Base-by-base conservation (phyloP, 2,329 filamentous ascomycete genomes). In the Xylaria sp. region DNA sequence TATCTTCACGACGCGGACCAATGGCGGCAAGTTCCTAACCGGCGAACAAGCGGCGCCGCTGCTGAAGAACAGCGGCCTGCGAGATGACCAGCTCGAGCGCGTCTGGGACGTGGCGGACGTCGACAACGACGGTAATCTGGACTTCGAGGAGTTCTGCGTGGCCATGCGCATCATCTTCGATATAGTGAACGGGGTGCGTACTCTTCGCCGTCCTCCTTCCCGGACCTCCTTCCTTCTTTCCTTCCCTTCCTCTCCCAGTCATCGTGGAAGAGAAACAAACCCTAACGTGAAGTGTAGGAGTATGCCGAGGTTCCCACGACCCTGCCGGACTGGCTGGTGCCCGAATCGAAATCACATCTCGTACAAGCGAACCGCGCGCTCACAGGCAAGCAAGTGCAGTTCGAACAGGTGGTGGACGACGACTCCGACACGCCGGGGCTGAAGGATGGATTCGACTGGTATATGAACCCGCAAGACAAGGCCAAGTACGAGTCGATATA, bases 101-200 rank as follows among this genome's bases (percentile, higher is more conserved):
- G 93, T 99, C 69, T 99, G 96, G 96, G 96, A 99, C 77, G 86
- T 99, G 69, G 93, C 96, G 65, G 96, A 99, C 79, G 93, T 99
- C 68, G 96, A 99, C 81, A 94, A 94, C 74, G 96, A 99, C 83
- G 96, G 96, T 70, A 96, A 96, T 80, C 85, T 99, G 61, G 96
- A 99, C 81, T 99, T 99, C 83, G 96, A 99, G 82, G 96, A 99
- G 85, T 99, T 99, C 80, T 99, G 96, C 80, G 96, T 99, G 65
- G 96, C 94, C 44, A 99, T 99, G 96, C 89, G 96, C 76, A 84
- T 99, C 76, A 97, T 98, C 75, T 99, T 98, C 80, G 96, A 99
- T 79, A 84, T 98, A 72, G 90, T 99, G 74, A 99, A 99, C 77
- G 96, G 96, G 74, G 93, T 96, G 20, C 49, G 61, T 51, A 10